Evolutionary conservation across 441 rosid genomes (phyloP), one percentile per base, ranked within the genome.

Genomic region (Viola pubescens): DNA sequence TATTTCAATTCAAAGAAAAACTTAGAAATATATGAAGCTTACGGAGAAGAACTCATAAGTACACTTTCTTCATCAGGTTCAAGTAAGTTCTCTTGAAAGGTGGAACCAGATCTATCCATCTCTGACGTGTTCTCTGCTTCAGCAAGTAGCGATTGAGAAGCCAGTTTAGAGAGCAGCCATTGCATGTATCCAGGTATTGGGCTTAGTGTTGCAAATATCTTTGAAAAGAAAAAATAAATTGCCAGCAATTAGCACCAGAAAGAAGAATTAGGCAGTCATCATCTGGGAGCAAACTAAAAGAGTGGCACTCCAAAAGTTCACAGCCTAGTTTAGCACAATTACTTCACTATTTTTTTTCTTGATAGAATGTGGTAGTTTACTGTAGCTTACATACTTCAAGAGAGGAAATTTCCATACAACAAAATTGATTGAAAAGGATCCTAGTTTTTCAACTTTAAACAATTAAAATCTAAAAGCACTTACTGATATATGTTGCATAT

Each of bases 121-220:
- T 34, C 48, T 42, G 75, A 65, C 11, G 42, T 58, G 62, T 70
- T 79, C 57, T 72, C 78, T 52, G 42, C 75, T 71, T 76, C 82
- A 61, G 87, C 76, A 54, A 92, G 80, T 72, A 68, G 79, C 38
- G 82, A 77, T 53, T 85, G 99, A 62, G 97, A 83, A 64, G 87
- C 86, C 81, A 94, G 67, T 77, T 94, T 94, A 6, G 97, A 79
- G n/a, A 83, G 68, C 54, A 94, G 79, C 97, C 99, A 90, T 60
- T 77, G 88, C 87, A 86, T 85, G 70, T 70, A 94, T 56, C 96
- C 99, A 50, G 94, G 95, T 62, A 94, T 88, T 61, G 97, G 98
- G 67, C 97, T 94, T 56, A 90, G 82, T 7, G 98, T 94, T 55
- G 90, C 99, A 85, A 90, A 94, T 64, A 71, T 86, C 99, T 94